Conservation (phyloP, 164 flowering plant genomes). For the Magnolia officinalis region DNA sequence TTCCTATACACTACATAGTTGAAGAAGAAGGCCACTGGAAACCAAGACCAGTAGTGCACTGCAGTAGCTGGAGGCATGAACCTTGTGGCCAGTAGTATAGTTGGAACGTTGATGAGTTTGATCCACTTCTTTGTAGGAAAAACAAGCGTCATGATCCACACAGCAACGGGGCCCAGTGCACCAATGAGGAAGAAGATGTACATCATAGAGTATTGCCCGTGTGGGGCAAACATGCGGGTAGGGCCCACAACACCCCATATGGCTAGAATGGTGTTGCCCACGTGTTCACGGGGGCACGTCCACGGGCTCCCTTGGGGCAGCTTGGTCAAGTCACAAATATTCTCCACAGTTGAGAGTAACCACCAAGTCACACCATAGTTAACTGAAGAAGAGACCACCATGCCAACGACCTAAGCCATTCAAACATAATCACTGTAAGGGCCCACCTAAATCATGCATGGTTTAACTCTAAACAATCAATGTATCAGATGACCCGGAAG, state of each 20-base stretch:
- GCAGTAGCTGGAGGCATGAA: neutral
- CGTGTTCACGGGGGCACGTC: conserved; percentile 20
- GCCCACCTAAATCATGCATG: no score
- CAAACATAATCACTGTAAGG: no score
- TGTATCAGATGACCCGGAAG: no score
- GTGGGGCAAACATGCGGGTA: neutral
- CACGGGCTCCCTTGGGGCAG: conserved; percentile 25
- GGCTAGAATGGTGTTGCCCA: conserved; percentile 12
- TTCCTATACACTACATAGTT: neutral
- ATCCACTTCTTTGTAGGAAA: conserved; percentile 3
- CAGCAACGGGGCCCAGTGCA: neutral
- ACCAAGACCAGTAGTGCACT: neutral
- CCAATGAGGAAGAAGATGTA: neutral
- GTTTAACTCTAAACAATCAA: no score
- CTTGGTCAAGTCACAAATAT: conserved; percentile 11
- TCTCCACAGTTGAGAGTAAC: conserved; percentile 7
- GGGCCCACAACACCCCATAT: conserved; percentile 18
- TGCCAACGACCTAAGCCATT: conserved; percentile 14
- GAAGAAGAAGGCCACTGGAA: neutral
- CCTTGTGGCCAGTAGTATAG: neutral
- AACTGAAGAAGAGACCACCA: conserved; percentile 10
- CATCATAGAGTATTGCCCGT: neutral
- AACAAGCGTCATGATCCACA: neutral
- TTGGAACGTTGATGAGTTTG: neutral
- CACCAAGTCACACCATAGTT: conserved; percentile 20